Base-by-base conservation (phyloP, 2,329 filamentous ascomycete species). In the Claviceps pusilla region DNA sequence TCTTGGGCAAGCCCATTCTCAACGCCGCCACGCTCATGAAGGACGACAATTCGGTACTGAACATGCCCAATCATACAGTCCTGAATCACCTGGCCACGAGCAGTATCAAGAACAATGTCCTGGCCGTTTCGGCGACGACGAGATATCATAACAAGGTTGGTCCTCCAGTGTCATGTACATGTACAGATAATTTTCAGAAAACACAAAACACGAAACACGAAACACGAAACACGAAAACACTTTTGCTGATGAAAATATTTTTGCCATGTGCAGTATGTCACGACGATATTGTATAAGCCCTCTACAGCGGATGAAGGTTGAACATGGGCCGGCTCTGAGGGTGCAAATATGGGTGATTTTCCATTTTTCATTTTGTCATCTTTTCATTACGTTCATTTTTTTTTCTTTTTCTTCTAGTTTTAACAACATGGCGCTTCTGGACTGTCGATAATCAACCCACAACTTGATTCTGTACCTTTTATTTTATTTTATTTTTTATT, bases 51-150 rank as follows among this genome's bases (percentile, higher is more conserved):
- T 96, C 90, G 70, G 93, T 98, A 57, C 73, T 98, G 59, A 93
- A 89, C 61, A 91, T 96, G 79, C 93, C 93, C 14, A 98, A 97
- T 64, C 91, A 98, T 65, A 96, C 93, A 0, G 89, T 97, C 37
- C 73, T 98, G 58, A 98, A 98, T 61, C 93, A 98, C 68, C 74
- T 98, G 61, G 91, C 91, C 50, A 98, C 93, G 3, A 97, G 91
- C 69, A 96, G 90, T 68, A 98, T 98, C 69, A 96, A 95, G 74
- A 89, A 95, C 61, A 90, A 91, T 58, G 87, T 97, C 31, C 76
- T 98, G 59, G 93, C 93, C 39, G 94, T 95, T 6, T 96, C 90
- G 64, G 91, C 89, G 14, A 98, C 93, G 5, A 98, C 93, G n/a
- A 80, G 93, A 68, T 98, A 97, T 69, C 94, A 89, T 73, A 85